Evolutionary conservation across 208 protist genomes (phyloP).

Genomic region (Acanthamoeba castellanii): DNA sequence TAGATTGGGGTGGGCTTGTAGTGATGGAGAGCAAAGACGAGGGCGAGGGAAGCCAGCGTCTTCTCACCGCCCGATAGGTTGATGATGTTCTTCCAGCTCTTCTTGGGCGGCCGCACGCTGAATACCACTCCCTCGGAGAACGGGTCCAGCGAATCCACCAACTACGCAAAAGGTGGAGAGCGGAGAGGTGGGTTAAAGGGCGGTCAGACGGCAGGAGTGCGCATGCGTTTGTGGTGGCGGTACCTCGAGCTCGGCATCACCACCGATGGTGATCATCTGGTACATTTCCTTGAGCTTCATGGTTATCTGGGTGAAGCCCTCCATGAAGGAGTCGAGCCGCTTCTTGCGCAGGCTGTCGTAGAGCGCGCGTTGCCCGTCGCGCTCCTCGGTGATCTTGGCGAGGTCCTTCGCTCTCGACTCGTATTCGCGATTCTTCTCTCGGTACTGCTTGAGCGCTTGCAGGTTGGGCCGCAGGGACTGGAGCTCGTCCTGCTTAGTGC

Average conservation of each 20-base stretch:
- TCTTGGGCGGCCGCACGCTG: conserved; percentile 99
- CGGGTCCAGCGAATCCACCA: conserved; percentile 98
- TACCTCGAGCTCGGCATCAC: conserved; percentile 99
- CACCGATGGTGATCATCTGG: conserved; percentile 98
- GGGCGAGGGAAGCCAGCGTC: conserved; percentile 98
- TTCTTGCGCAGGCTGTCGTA: conserved; percentile 90
- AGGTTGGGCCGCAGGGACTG: conserved; percentile 96
- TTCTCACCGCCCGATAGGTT: conserved; percentile 99
- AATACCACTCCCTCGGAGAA: conserved; percentile 98
- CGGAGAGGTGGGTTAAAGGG: not conserved
- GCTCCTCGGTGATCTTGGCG: conserved; percentile 82
- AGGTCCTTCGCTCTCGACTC: conserved; percentile 80
- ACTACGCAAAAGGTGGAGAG: conserved; percentile 62
- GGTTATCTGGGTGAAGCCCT: conserved; percentile 97
- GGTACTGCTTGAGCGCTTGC: conserved; percentile 94
- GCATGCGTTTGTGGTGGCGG: not conserved
- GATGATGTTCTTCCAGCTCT: conserved; percentile 99
- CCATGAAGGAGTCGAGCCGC: conserved; percentile 97
- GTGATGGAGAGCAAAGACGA: conserved; percentile 99
- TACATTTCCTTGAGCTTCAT: conserved; percentile 96
- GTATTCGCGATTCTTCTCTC: conserved; percentile 87
- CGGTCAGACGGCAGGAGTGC: not conserved
- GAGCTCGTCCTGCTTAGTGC: conserved; percentile 89
- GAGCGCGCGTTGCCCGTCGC: conserved; percentile 90
- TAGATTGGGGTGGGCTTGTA: conserved; percentile 99